A percentile compares a stretch with the other conserved stretches of the same genome.
These are phyloP conservation scores for Coemansia brasiliensis DNA, from an alignment of 192 early-diverging fungal genomes.

Conservation along the genomic window DNA sequence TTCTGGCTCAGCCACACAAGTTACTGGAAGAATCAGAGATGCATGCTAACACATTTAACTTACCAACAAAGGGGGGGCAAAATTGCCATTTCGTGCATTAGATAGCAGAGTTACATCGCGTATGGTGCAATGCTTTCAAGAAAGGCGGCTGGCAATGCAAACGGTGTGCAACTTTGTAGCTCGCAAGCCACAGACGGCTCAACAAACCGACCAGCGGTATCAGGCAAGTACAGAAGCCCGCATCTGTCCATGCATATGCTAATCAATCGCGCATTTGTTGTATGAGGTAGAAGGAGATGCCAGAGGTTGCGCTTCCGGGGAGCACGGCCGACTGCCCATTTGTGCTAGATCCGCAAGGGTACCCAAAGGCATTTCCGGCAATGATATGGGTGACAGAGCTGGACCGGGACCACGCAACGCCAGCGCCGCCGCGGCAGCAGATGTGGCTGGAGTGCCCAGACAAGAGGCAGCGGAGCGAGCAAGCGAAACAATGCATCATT, in stretches of 20 bases:
- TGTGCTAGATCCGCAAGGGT: constrained; percentile 32
- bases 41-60: background rate
- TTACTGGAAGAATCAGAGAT: background rate
- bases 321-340: constrained; percentile 6
- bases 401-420: constrained; percentile 17
- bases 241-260: background rate
- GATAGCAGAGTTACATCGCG: constrained; percentile 13
- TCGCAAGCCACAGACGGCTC: background rate
- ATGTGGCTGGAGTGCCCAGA: constrained; percentile 30
- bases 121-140: constrained; percentile 14
- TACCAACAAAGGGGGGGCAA: too few species aligned
- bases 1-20: background rate
- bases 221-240: constrained; percentile 8
- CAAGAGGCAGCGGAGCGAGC: background rate
- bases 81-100: background rate
- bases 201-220: background rate
- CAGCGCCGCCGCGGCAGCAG: constrained; percentile 16
- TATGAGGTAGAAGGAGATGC: constrained; percentile 20
- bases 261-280: background rate
- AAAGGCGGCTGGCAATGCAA: constrained; percentile 17
- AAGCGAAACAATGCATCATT: constrained; percentile 21
- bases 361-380: constrained; percentile 24
- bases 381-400: constrained; percentile 28
- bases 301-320: constrained; percentile 10
- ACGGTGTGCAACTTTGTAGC: constrained; percentile 24